A percentile compares a stretch with the other conserved stretches of the same genome.
Evolutionary conservation across 352 stramenopile genomes (phyloP).

Genomic region (Bremia lactucae): DNA sequence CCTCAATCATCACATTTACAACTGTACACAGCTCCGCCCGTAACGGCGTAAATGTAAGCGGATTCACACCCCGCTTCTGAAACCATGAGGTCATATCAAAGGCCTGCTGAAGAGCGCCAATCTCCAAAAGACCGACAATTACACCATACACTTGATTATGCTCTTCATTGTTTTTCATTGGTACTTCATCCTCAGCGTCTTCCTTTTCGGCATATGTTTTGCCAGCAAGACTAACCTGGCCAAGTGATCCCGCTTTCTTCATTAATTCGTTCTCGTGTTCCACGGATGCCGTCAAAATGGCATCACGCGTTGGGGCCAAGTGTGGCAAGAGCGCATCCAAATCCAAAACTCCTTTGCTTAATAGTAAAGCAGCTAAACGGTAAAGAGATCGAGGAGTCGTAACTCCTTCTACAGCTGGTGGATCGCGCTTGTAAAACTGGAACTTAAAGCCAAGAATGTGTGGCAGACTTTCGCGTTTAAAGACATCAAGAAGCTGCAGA

Average conservation of each 20-base stretch:
- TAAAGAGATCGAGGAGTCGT: slow-evolving; percentile 70
- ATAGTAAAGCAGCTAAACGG: slow-evolving; percentile 78
- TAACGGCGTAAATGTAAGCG: slow-evolving; percentile 51
- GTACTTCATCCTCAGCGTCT: slow-evolving; percentile 16
- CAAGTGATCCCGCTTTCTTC: slow-evolving; percentile 43
- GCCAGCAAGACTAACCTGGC: slow-evolving; percentile 59
- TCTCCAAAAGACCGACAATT: slow-evolving; percentile 73
- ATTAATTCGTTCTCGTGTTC: slow-evolving; percentile 45
- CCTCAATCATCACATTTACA: slow-evolving; percentile 50
- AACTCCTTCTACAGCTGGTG: slow-evolving; percentile 18
- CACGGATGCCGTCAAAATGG: slow-evolving; percentile 35
- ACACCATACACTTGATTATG: slow-evolving; percentile 76
- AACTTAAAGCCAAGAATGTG: slow-evolving; percentile 93
- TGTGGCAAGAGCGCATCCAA: slow-evolving; percentile 73
- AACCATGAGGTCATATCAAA: slow-evolving; percentile 82
- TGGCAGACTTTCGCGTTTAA: slow-evolving; percentile 71
- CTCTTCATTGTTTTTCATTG: slow-evolving; percentile 16
- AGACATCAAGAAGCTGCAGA: slow-evolving; percentile 49
- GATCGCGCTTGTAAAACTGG: slow-evolving; percentile 73
- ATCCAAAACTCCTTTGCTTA: slow-evolving; percentile 67
- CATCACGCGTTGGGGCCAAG: slow-evolving; percentile 53
- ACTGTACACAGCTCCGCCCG: slow-evolving; percentile 51
- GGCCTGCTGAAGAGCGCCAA: slow-evolving; percentile 43
- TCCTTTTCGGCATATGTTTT: slow-evolving; percentile 39
- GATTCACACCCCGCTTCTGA: slow-evolving; percentile 47